Evolutionary conservation across 1,284 basidiomycete species (phyloP).

Genomic region (Microbotryum intermedium): DNA sequence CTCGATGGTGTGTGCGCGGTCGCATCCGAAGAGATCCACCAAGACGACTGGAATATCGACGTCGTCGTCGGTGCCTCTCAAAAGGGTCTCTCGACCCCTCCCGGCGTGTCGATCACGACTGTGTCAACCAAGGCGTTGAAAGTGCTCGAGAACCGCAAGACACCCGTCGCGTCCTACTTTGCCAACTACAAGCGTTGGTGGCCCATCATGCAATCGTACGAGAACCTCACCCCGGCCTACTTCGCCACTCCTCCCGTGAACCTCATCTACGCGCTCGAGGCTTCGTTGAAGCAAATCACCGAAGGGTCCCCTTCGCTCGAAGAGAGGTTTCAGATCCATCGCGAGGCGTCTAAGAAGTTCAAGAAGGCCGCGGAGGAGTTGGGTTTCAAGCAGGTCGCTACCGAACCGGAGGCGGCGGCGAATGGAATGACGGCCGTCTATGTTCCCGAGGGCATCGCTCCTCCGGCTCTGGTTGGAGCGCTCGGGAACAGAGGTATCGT

Average conservation of each 20-base stretch:
- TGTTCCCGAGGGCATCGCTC: constrained; percentile 65
- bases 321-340: constrained; percentile 72
- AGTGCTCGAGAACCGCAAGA: constrained; percentile 59
- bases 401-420: constrained; percentile 57
- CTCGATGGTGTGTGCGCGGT: constrained; percentile 93
- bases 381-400: constrained; percentile 63
- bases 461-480: constrained; percentile 62
- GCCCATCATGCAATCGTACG: constrained; percentile 87
- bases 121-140: constrained; percentile 73
- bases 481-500: constrained; percentile 48
- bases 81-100: constrained; percentile 92
- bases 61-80: constrained; percentile 78
- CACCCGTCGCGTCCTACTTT: constrained; percentile 72
- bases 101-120: constrained; percentile 78
- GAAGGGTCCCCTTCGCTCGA: constrained; percentile 55
- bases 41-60: constrained; percentile 91
- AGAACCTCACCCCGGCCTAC: constrained; percentile 57
- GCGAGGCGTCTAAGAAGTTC: constrained; percentile 60
- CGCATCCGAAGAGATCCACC: constrained; percentile 84
- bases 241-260: constrained; percentile 79
- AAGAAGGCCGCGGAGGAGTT: constrained; percentile 61
- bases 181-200: constrained; percentile 88
- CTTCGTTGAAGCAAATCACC: constrained; percentile 66
- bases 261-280: constrained; percentile 81
- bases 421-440: constrained; percentile 73